Base-by-base conservation (phyloP, 1,284 basidiomycete species). In the Wolfiporia cocos region DNA sequence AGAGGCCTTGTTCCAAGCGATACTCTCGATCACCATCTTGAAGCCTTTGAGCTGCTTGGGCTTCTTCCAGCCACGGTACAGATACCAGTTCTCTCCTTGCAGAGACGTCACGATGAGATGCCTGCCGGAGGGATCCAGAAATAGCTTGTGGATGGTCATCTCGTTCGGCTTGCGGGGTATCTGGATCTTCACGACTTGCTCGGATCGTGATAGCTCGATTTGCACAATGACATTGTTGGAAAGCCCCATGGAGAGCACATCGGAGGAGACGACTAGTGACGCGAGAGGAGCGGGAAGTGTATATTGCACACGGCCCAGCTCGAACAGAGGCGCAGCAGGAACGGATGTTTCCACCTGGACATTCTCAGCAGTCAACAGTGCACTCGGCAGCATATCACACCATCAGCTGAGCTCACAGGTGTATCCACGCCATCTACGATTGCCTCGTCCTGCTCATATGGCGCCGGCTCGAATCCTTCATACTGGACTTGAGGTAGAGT, bases 11-110 rank as follows among this genome's bases (percentile, higher is more conserved):
- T 93, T 92, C 95, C 95, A 98, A 0, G 90, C 90, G n/a, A 97
- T 73, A 48, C 90, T 86, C 56, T 94, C 91, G 49, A 98, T 84
- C 52, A 90, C 73, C 69, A 93, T 87, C 59, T 91, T 86, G 60
- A 94, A 84, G 15, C 79, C 76, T 55, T 91, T 84, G 35, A 96
- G 66, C 28, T 74, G 81, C 39, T 79, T 76, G 0, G 89, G 83
- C 55, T 90, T 88, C 65, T 86, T 86, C 78, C 84, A 85, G 17
- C 76, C 76, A 48, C 79, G 76, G 62, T 74, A 92, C 3, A 92
- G 71, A 62, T 99, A 98, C 81, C 90, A 98, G 49, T 92, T 94
- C 59, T 99, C 93, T 36, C 92, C 93, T 53, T 90, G 82, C 12
- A 71, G 70, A 21, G 92, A 93, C 0, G 90, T 88, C 41, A 96